These are phyloP conservation scores for Parmelia sp. DNA, from an alignment of 495 filamentous ascomycete genomes.

Conservation along the genomic window DNA sequence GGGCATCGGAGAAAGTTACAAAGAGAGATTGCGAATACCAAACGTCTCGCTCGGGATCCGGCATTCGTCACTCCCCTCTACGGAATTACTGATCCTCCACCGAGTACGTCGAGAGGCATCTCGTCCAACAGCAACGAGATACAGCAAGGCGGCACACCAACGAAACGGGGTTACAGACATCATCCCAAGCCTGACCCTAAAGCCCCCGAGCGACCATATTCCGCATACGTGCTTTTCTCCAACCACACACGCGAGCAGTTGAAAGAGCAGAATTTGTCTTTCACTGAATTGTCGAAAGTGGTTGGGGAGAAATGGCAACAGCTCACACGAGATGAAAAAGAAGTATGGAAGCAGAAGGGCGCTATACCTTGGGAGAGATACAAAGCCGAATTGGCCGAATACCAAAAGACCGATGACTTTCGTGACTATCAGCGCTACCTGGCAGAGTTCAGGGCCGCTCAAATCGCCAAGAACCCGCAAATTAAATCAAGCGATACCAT, in stretches of 20 bases:
- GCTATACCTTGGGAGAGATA: conserved; percentile 20
- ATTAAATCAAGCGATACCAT: not conserved
- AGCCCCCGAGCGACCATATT: conserved; percentile 20
- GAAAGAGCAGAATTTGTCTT: conserved; percentile 19
- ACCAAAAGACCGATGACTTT: conserved; percentile 18
- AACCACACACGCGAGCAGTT: conserved; percentile 22
- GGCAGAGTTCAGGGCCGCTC: conserved; percentile 11
- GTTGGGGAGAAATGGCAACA: conserved; percentile 23
- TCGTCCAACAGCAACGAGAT: conserved; percentile 2
- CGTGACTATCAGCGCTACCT: conserved; percentile 20
- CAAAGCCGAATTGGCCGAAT: conserved; percentile 16
- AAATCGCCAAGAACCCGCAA: conserved; percentile 17
- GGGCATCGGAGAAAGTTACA: conserved; percentile 28
- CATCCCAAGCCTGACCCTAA: conserved; percentile 23
- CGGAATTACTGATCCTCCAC: not conserved
- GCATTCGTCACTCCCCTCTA: conserved; percentile 12
- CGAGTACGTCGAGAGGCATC: not conserved
- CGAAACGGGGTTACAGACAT: conserved; percentile 22
- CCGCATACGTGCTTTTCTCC: conserved; percentile 24
- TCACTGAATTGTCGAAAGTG: conserved; percentile 19
- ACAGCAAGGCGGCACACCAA: not conserved
- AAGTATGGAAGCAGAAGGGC: conserved; percentile 19
- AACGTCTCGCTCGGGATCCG: conserved; percentile 4
- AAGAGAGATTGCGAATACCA: conserved; percentile 24
- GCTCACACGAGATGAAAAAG: conserved; percentile 13